Evolutionary conservation across 2,329 filamentous ascomycete genomes (phyloP), one percentile per base, ranked within the genome.

Genomic region (Epichloe hybrida): DNA sequence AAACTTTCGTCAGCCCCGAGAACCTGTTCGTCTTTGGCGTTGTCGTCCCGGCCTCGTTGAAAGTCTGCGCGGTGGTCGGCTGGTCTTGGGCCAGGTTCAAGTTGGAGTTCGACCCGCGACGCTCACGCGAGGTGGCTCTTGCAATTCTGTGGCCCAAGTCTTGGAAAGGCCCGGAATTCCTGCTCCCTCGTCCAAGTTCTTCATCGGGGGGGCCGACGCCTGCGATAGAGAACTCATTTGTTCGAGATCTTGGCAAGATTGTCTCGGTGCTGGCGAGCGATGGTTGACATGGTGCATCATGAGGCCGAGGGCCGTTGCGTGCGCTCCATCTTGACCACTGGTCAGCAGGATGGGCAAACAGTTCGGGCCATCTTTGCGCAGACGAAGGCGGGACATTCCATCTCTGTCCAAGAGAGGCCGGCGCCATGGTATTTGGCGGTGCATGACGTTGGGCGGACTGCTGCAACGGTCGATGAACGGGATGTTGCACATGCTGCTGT

Each of bases 341-440:
- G 21, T 51, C 44, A 37, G 51, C 34, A 7, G 54, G 56, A 8
- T 55, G 58, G 15, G 62, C 64, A 55, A 78, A 76, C 13, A 75
- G 64, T n/a, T 66, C 64, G 3, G 74, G 73, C 52, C 71, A 77
- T 43, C 74, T 66, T 54, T 72, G 66, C 8, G 75, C 71, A 4
- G 76, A 73, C 4, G 73, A 74, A 5, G 76, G 75, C 5, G 75
- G 75, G 38, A 72, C 64, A 54, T 69, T 66, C n/a, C 65, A 58
- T 17, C 57, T 34, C 40, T 50, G 52, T 4, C 49, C 43, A 7
- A 20, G 11, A 8, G 38, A 23, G 9, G 41, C 12, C n/a, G 48
- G 45, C 17, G 20, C 17, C 48, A 40, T 31, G 4, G 27, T 15
- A 34, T 38, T 23, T 21, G 20, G 20, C 23, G n/a, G 42, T 21